Base-by-base conservation (phyloP, 176 grass and related monocot species). In the Typha latifolia region DNA sequence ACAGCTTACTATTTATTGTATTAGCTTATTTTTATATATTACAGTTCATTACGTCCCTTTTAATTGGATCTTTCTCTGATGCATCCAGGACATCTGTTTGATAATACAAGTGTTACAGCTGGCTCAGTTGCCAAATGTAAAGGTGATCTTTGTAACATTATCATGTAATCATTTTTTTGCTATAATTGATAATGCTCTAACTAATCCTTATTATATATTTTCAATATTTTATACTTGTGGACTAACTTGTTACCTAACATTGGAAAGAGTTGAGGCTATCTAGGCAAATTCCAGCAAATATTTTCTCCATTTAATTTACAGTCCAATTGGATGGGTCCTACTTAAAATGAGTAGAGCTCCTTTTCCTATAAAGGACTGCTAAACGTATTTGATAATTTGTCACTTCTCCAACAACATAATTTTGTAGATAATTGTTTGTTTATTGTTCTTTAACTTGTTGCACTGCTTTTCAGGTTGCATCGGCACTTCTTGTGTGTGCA, bases 51-150 rank as follows among this genome's bases (percentile, higher is more conserved):
- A 18, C 31, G 47, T 53, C 26, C 69, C 48, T 65, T 66, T 14
- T 23, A 27, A 84, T 21, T 7, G 12, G 74, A 52, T 20, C 57
- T 76, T 53, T 67, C 26, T 68, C 27, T 48, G 14, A 73, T 81
- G 14, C 32, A 13, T 70, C 48, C 78, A 97, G 94, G 94, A 89
- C 12, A 82, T 97, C n/a, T 92, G 89, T 55, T 82, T 97, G 83
- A 89, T 97, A 89, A 92, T 97, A 82, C 78, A 87, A 72, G 89
- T 97, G 1, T 69, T 97, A 79, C 89, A 91, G 71, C 70, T 92
- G 65, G 88, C 82, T 4, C 88, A 74, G 20, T 69, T 97, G 61
- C 94, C 89, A 11, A 97, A 97, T 76, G 77, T 97, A 70, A 92
- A 90, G 53, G 88, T 97, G 70, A 32, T 68, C 24, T 37, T 37